Percentiles rank a stretch among this genome's conserved stretches.
Conservation (phyloP, 495 filamentous ascomycete species). For the Staphylotrichum tortipilum region DNA sequence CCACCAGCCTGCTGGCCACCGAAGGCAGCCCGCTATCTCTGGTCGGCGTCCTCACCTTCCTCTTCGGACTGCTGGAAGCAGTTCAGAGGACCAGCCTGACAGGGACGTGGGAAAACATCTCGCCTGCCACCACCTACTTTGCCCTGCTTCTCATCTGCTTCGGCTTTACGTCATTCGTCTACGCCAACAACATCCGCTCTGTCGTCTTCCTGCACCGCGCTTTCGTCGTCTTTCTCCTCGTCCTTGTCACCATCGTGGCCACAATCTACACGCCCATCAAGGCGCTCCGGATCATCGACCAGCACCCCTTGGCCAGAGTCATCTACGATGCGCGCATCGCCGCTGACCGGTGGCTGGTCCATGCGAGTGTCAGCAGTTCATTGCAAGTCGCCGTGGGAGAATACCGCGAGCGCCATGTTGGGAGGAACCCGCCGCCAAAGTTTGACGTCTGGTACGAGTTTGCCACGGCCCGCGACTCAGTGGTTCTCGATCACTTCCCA, state of each 20-base stretch:
- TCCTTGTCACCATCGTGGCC: conserved; percentile 22
- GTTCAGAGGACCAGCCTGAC: conserved; percentile 19
- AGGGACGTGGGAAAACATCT: conserved; percentile 34
- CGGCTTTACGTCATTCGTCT: conserved; percentile 34
- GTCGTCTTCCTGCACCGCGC: conserved; percentile 34
- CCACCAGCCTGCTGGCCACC: conserved; percentile 30
- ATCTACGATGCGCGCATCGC: conserved; percentile 43
- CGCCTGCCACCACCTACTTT: conserved; percentile 18
- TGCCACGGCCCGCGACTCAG: conserved; percentile 51
- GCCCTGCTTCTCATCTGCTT: conserved; percentile 25
- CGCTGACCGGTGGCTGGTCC: conserved; percentile 35
- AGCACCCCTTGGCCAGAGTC: conserved; percentile 45
- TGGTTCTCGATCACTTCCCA: conserved; percentile 68
- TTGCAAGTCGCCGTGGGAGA: conserved; percentile 46
- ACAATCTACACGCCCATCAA: conserved; percentile 23
- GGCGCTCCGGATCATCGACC: conserved; percentile 3
- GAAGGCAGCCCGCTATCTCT: conserved; percentile 33
- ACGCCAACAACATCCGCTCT: conserved; percentile 30
- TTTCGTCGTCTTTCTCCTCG: conserved; percentile 27
- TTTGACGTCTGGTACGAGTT: conserved; percentile 72
- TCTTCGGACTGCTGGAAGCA: conserved; percentile 24
- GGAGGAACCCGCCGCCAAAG: conserved; percentile 49
- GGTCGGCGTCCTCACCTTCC: conserved; percentile 30
- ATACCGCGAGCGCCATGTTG: conserved; percentile 49
- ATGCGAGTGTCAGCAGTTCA: conserved; percentile 42